Evolutionary conservation across 116 monocot species (phyloP), one percentile per base, ranked within the genome.

Genomic region (Phalaenopsis hybrid): DNA sequence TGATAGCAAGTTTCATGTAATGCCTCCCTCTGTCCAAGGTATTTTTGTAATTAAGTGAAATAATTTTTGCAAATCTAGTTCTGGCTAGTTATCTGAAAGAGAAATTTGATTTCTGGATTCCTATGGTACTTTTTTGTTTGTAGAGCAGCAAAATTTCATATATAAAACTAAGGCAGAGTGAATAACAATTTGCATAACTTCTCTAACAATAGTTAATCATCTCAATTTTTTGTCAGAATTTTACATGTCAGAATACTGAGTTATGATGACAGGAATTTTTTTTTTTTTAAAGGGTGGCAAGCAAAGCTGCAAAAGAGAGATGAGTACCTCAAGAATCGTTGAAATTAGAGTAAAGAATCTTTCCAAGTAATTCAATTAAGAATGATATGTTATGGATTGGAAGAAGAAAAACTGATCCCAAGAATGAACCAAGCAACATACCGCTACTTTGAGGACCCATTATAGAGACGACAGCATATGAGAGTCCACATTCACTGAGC

Each of bases 371-470:
- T 8, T 65, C n/a, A 65, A 65, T 65, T 25, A 65, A 72, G 12
- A 72, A 37, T 72, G 12, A 70, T 8, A 20, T 15, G 70, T 34
- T 1, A 70, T 34, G 70, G 34, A 37, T 16, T 41, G 72, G 72
- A 72, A 72, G 15, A 72, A 25, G 13, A 41, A 63, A 63, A 23
- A 63, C 1, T 4, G 41, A 72, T 37, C 33, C 7, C 37, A 72
- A 75, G 33, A 73, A 74, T 31, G 41, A 69, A 83, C 11, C 1
- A 45, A 74, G 10, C 17, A 59, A 61, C 88, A 83, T 96, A 96
- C 96, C 96, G 85, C 96, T 96, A 80, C 96, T 96, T 81, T 96
- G 96, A 48, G 96, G 96, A 10, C 96, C 96, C 96, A 93, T 93
- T 57, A 96, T 94, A 70, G 96, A 94, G 17, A 96, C 96, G 59